phyloP scores from a whole-genome alignment of 2,329 filamentous ascomycete genomes.

The Penicillium brevicompactum region DNA sequence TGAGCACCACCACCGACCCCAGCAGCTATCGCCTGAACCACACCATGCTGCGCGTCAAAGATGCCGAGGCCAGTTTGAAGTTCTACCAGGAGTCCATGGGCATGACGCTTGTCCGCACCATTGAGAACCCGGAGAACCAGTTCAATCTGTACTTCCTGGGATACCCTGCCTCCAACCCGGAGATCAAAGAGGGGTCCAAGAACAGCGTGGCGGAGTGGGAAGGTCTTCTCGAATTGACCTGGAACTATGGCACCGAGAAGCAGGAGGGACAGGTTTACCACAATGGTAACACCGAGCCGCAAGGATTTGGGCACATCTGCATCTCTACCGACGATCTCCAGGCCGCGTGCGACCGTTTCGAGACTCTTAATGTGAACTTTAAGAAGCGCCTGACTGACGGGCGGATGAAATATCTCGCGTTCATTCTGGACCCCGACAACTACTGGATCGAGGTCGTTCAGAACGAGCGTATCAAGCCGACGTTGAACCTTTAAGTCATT shows the following conservation, averaged over 20 bases:
- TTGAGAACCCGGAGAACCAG: conserved; percentile 67
- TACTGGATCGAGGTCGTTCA: conserved; percentile 80
- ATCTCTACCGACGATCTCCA: conserved; percentile 86
- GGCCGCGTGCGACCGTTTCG: conserved; percentile 82
- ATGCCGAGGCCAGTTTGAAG: conserved; percentile 70
- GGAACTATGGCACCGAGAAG: conserved; percentile 77
- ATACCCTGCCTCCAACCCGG: conserved; percentile 64
- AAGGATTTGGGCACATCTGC: conserved; percentile 93
- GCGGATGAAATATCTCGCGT: conserved; percentile 89
- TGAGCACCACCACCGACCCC: conserved; percentile 71
- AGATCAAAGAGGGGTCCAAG: conserved; percentile 52
- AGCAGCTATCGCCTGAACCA: conserved; percentile 69
- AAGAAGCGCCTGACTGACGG: conserved; percentile 95
- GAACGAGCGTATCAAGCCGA: conserved; percentile 58
- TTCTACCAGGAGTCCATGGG: conserved; percentile 87
- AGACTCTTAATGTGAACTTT: conserved; percentile 79
- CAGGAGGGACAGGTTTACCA: conserved; percentile 82
- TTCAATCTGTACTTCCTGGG: conserved; percentile 95
- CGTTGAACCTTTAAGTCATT: conserved; percentile 27
- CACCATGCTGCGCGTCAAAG: conserved; percentile 89
- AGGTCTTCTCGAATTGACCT: conserved; percentile 87
- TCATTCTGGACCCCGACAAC: conserved; percentile 82
- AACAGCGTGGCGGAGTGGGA: conserved; percentile 69
- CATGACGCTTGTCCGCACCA: conserved; percentile 77
- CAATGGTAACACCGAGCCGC: conserved; percentile 85